These are phyloP conservation scores for Cyclospora cayetanensis DNA, from an alignment of 169 alveolate species.

Conservation along the genomic window DNA sequence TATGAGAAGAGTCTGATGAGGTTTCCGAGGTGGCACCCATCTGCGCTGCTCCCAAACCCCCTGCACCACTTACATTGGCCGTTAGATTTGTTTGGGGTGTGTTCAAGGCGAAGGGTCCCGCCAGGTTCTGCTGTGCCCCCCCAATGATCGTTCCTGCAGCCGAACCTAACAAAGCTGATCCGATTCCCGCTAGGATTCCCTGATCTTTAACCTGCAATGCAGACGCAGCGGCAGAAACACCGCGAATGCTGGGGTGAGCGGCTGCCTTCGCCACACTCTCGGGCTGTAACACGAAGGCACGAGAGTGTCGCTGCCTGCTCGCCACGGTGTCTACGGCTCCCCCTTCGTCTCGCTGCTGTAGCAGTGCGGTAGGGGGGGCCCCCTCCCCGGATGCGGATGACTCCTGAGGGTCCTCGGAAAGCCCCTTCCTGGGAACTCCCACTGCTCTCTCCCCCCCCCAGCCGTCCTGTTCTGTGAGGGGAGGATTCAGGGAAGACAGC, in stretches of 20 bases:
- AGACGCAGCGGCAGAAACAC: neutral
- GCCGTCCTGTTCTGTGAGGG: too few relatives aligned
- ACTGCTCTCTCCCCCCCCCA: too few relatives aligned
- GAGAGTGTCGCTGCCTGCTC: neutral
- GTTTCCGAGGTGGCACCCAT: neutral
- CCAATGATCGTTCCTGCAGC: neutral
- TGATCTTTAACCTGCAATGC: neutral
- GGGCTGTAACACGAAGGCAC: neutral
- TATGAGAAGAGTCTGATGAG: neutral
- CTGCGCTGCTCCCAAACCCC: neutral
- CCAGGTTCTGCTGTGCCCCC: neutral
- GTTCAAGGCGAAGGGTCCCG: neutral
- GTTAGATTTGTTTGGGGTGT: neutral
- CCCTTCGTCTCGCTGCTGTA: neutral
- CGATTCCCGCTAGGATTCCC: neutral
- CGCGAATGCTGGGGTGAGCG: neutral
- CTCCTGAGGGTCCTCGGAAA: too few relatives aligned
- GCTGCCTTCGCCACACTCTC: neutral
- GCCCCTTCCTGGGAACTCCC: too few relatives aligned
- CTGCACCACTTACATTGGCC: neutral
- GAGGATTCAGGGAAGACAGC: neutral
- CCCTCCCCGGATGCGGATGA: too few relatives aligned
- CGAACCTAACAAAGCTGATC: neutral
- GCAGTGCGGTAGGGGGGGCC: too few relatives aligned
- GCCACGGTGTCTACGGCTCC: neutral